Evolutionary conservation across 108 stramenopile genomes (phyloP).

Genomic region (Cylindrotheca fusiformis): DNA sequence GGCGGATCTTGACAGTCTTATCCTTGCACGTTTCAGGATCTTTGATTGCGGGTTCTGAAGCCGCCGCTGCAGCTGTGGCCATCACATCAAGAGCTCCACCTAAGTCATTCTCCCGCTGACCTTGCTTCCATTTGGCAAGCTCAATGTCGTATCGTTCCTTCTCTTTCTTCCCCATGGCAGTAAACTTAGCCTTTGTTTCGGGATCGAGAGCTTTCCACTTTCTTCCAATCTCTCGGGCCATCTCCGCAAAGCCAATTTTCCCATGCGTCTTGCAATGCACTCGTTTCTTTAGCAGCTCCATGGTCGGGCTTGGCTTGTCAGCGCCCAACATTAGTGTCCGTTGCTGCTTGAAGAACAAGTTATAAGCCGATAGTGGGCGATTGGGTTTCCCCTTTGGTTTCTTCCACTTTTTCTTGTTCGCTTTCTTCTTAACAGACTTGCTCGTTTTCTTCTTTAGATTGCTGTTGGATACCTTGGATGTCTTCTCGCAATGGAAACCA

Average conservation of each 20-base stretch:
- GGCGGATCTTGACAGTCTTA: too few relatives aligned
- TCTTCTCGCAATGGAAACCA: too few relatives aligned
- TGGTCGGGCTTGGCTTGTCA: slow-evolving; percentile 16
- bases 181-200: slow-evolving; percentile 19
- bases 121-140: slow-evolving; percentile 37
- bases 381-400: slow-evolving; percentile 35
- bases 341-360: slow-evolving; percentile 32
- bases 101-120: not conserved
- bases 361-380: slow-evolving; percentile 39
- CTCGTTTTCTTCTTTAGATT: not conserved
- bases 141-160: slow-evolving; percentile 32
- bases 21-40: too few relatives aligned
- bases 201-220: slow-evolving; percentile 49
- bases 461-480: too few relatives aligned
- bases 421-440: slow-evolving; percentile 6
- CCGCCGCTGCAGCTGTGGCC: slow-evolving; percentile 1
- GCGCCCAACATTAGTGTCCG: slow-evolving; percentile 30
- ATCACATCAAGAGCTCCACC: slow-evolving; percentile 12
- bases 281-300: slow-evolving; percentile 37
- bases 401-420: slow-evolving; percentile 33
- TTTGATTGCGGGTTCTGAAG: too few relatives aligned
- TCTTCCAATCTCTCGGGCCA: slow-evolving; percentile 60
- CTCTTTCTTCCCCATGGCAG: slow-evolving; percentile 15
- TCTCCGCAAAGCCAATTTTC: slow-evolving; percentile 75
- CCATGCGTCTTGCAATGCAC: slow-evolving; percentile 74